Conservation (phyloP, 768 basidiomycete species). For the Mycena amicta region DNA sequence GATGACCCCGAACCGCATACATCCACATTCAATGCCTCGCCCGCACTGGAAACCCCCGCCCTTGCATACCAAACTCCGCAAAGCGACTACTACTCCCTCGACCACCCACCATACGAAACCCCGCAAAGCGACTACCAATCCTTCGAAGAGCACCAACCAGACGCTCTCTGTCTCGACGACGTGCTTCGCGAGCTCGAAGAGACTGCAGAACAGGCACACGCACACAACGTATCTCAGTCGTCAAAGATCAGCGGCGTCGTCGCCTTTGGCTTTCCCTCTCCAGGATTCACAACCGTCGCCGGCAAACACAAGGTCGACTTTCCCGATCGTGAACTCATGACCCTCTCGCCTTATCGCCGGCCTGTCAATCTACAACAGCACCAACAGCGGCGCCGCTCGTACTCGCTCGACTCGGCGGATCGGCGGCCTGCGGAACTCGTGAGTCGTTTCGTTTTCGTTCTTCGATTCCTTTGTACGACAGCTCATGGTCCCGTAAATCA, state of each 20-base stretch:
- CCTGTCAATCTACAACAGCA: not conserved
- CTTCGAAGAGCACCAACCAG: constrained; percentile 7
- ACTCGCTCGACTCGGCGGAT: constrained; percentile 13
- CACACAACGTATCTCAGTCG: not conserved
- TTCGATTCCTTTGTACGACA: not conserved
- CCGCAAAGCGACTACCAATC: constrained; percentile 23
- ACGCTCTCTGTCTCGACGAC: constrained; percentile 6
- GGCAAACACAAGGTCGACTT: constrained; percentile 5
- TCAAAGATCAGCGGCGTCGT: not conserved
- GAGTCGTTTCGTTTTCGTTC: not conserved
- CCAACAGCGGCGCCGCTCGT: constrained; percentile 6
- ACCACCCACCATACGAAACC: constrained; percentile 3
- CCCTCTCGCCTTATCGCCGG: not conserved
- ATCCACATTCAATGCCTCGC: not conserved
- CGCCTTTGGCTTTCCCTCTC: not conserved
- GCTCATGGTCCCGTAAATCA: not conserved
- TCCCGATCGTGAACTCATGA: not conserved
- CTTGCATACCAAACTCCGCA: not conserved
- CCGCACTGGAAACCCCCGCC: not conserved
- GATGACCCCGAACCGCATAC: constrained; percentile 1
- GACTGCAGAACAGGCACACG: not conserved
- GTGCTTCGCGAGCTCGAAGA: not conserved
- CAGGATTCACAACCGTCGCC: constrained; percentile 1
- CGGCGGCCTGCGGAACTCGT: constrained; percentile 2
- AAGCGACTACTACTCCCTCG: no score